Evolutionary conservation across 352 stramenopile species (phyloP).

Genomic region (Halophytophthora batemanensis): DNA sequence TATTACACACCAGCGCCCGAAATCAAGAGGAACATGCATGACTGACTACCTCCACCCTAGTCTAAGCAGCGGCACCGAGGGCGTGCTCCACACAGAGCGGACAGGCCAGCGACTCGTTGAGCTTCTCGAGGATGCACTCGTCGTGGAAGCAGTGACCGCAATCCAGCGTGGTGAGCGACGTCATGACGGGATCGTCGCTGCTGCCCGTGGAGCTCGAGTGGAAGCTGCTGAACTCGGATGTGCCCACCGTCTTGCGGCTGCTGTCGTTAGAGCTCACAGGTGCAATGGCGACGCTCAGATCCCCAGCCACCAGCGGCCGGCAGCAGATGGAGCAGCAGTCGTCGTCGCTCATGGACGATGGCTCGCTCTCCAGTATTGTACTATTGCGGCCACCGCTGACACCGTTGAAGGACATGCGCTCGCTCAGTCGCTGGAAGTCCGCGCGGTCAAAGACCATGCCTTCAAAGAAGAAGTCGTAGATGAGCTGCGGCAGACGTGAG

Average conservation of each 20-base stretch:
- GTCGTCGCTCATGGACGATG: conserved; percentile 21
- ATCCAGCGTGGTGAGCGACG: conserved; percentile 68
- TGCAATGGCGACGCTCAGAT: conserved; percentile 36
- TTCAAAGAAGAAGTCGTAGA: conserved; percentile 82
- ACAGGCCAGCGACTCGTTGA: conserved; percentile 70
- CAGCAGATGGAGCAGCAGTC: conserved; percentile 65
- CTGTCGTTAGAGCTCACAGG: conserved; percentile 20
- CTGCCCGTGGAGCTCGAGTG: conserved; percentile 7
- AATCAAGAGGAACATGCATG: too few species aligned
- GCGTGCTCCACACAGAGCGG: conserved; percentile 42
- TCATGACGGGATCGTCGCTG: conserved; percentile 28
- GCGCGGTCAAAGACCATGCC: conserved; percentile 77
- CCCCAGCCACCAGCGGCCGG: conserved; percentile 29
- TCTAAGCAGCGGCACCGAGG: conserved; percentile 13
- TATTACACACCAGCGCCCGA: too few species aligned
- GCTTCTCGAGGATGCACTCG: conserved; percentile 81
- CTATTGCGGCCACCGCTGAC: conserved; percentile 25
- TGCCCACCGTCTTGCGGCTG: conserved; percentile 20
- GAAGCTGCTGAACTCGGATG: conserved; percentile 17
- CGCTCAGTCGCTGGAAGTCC: conserved; percentile 64
- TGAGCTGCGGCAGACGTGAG: conserved; percentile 54
- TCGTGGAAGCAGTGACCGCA: conserved; percentile 86
- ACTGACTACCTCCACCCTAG: neutral
- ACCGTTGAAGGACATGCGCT: conserved; percentile 30
- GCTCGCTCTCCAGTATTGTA: conserved; percentile 27